These are phyloP conservation scores for Cynara cardunculus DNA, from an alignment of 129 eudicot genomes.

Conservation along the genomic window DNA sequence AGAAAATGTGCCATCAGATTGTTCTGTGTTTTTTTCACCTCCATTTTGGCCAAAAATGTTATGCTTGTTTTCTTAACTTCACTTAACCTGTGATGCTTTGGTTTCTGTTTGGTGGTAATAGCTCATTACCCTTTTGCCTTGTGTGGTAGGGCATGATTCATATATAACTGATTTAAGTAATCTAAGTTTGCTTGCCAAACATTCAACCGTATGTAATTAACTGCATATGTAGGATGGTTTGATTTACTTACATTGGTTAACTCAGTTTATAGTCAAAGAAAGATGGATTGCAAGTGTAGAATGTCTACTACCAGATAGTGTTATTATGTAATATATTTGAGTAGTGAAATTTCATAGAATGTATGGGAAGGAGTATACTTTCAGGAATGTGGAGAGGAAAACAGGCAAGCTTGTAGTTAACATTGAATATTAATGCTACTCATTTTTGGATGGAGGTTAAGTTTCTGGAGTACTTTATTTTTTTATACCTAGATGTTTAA, in stretches of 20 bases:
- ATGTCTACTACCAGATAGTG: background rate
- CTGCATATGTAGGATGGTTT: background rate
- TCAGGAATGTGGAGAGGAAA: slow-evolving; percentile 1
- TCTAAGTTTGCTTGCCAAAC: background rate
- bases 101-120: background rate
- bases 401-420: background rate
- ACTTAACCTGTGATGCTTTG: background rate
- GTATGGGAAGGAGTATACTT: background rate
- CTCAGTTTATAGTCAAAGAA: background rate
- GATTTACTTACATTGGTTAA: background rate
- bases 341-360: background rate
- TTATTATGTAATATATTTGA: background rate
- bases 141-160: background rate
- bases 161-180: background rate
- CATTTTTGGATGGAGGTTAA: background rate
- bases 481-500: background rate
- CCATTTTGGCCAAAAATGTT: background rate
- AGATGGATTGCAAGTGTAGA: slow-evolving; percentile 1
- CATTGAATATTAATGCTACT: background rate
- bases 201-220: background rate
- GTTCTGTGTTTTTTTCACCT: background rate
- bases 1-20: background rate
- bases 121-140: background rate
- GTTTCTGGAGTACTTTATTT: background rate
- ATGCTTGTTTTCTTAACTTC: background rate